phyloP scores from a whole-genome alignment of 257 asterid species.

The Solanum infundibuliforme region DNA sequence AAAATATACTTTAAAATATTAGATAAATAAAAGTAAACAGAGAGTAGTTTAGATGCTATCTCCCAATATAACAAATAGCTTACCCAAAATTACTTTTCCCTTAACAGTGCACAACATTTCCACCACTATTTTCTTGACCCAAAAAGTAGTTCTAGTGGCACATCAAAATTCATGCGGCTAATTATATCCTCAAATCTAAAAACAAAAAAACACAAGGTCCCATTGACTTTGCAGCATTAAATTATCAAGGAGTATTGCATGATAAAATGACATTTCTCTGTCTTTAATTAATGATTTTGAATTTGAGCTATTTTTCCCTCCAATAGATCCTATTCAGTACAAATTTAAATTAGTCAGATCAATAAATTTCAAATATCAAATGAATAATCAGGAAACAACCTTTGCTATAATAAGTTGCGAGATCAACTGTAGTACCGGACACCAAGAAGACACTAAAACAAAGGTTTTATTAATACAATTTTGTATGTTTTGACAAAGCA shows the following conservation, averaged over 20 bases:
- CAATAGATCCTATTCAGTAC: rapidly evolving
- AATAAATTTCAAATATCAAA: too few species aligned
- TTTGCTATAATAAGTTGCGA: too few species aligned
- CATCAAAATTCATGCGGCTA: background rate
- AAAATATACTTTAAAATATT: too few species aligned
- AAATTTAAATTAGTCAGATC: background rate
- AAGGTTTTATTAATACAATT: background rate
- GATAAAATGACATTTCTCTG: background rate
- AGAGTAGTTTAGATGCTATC: background rate
- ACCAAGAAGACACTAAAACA: background rate
- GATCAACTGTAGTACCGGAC: too few species aligned
- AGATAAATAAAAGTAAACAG: too few species aligned
- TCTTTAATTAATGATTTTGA: background rate
- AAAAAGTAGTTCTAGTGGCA: background rate
- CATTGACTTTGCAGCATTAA: background rate
- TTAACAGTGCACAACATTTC: background rate
- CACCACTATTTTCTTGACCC: background rate
- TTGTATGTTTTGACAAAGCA: background rate
- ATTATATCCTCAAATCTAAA: background rate
- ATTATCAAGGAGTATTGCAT: background rate
- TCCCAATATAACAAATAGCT: background rate
- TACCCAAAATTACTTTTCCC: background rate
- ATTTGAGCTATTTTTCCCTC: rapidly evolving
- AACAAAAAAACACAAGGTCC: background rate
- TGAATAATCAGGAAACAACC: too few species aligned